Conservation (phyloP, 768 basidiomycete species). For the Auricularia cornea region DNA sequence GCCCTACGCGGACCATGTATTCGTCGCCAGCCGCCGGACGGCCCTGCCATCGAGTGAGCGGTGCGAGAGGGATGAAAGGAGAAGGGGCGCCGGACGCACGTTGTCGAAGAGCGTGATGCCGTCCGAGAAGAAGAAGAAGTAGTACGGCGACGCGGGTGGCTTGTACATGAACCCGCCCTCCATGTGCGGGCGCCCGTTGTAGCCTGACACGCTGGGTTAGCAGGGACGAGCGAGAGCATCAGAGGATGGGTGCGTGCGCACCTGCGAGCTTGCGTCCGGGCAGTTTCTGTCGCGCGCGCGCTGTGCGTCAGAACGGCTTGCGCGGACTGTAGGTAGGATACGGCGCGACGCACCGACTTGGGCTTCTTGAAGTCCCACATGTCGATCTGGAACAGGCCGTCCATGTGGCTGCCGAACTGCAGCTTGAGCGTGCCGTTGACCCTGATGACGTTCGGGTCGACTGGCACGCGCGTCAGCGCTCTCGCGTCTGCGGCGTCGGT, state of each 20-base stretch:
- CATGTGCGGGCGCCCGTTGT: background rate
- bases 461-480: background rate
- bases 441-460: background rate
- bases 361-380: background rate
- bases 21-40: background rate
- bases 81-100: background rate
- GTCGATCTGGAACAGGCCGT: too few relatives aligned
- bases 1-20: background rate
- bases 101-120: slow-evolving; percentile 12
- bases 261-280: too few relatives aligned
- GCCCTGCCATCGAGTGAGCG: background rate
- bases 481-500: background rate
- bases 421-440: too few relatives aligned
- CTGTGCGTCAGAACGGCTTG: too few relatives aligned
- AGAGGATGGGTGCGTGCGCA: background rate
- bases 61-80: background rate
- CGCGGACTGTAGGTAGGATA: too few relatives aligned
- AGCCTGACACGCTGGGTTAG: background rate
- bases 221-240: background rate
- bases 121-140: slow-evolving; percentile 12
- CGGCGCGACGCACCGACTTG: too few relatives aligned
- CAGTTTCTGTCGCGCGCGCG: too few relatives aligned
- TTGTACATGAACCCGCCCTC: slow-evolving; percentile 4
- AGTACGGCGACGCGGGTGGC: background rate
- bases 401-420: too few relatives aligned